Base-by-base conservation (phyloP, 345 rosid species). In the Hibiscus trionum region DNA sequence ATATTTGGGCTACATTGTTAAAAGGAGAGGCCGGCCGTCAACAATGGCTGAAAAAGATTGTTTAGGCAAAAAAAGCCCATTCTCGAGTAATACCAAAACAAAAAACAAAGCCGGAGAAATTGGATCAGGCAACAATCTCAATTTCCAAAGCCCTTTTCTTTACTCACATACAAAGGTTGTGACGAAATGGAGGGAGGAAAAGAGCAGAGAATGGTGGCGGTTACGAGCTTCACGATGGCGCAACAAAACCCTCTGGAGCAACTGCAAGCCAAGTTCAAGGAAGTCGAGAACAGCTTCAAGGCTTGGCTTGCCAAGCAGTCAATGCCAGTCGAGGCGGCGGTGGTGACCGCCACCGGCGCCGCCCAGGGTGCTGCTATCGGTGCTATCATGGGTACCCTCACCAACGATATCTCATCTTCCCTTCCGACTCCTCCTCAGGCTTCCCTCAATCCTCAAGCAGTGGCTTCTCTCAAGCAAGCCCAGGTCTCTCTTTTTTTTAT, bases 341-440 rank as follows among this genome's bases (percentile, higher is more conserved):
- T 91, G 31, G 96, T 87, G 52, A 83, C 96, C 65, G 86, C 86
- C 86, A 88, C 91, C 80, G 78, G 86, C 61, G 88, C 86, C 4
- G 75, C 75, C 19, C 96, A 93, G 76, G 98, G 98, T 64, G 98
- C 91, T 2, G 89, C 90, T 58, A 91, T 93, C 44, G 98, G 98
- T 1, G 96, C 76, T 55, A 42, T 93, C 17, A 86, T 91, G 94
- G 96, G 97, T 0, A 85, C 82, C n/a, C 84, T 91, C 5, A 86
- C 96, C 29, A 78, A 62, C 52, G 96, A 89, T 69, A 71, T 86
- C 44, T 79, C 91, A 65, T 73, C 90, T 29, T 33, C 86, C 60
- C 26, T 85, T 9, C 80, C 80, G 2, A 60, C 77, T 19, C 78
- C 87, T 11, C 79, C 91, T 44, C 83, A 80, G 69, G 75, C 90